Evolutionary conservation across 2,329 filamentous ascomycete genomes (phyloP).

Genomic region (Diaporthe sp.): DNA sequence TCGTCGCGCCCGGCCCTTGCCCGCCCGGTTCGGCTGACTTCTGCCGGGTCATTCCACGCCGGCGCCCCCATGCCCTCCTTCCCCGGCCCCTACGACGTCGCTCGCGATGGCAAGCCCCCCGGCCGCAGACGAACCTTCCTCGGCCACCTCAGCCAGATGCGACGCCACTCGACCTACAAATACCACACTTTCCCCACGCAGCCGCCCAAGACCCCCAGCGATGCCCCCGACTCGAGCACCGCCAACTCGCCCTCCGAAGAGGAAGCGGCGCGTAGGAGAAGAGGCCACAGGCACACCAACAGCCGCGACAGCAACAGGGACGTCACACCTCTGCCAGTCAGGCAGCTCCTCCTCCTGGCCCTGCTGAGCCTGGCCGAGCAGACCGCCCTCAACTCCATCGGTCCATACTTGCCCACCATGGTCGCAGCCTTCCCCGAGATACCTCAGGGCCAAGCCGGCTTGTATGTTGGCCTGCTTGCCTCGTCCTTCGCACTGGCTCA

Average conservation of each 20-base stretch:
- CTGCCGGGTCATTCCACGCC: slow-evolving; percentile 66
- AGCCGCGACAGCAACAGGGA: slow-evolving; percentile 51
- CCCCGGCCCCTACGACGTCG: slow-evolving; percentile 44
- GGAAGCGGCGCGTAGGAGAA: slow-evolving; percentile 20
- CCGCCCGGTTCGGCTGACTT: slow-evolving; percentile 45
- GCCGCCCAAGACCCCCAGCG: slow-evolving; percentile 77
- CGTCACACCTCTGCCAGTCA: slow-evolving; percentile 83
- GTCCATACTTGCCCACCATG: slow-evolving; percentile 95
- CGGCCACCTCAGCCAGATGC: slow-evolving; percentile 44
- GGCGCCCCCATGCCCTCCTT: slow-evolving; percentile 63
- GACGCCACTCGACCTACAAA: slow-evolving; percentile 65
- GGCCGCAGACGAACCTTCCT: slow-evolving; percentile 35
- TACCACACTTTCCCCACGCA: slow-evolving; percentile 88
- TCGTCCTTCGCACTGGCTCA: slow-evolving; percentile 94
- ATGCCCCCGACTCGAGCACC: slow-evolving; percentile 55
- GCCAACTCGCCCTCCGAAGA: slow-evolving; percentile 42
- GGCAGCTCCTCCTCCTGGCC: slow-evolving; percentile 87
- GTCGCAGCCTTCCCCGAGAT: slow-evolving; percentile 87
- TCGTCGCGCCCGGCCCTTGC: slow-evolving; percentile 32
- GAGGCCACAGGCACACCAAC: slow-evolving; percentile 43
- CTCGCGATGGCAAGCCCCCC: slow-evolving; percentile 36
- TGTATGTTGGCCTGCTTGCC: slow-evolving; percentile 92
- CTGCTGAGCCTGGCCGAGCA: slow-evolving; percentile 93
- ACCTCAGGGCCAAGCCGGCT: slow-evolving; percentile 76
- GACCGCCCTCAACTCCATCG: slow-evolving; percentile 96